These are phyloP conservation scores for Phialophora expanda DNA, from an alignment of 2,329 filamentous ascomycete species.

Conservation along the genomic window DNA sequence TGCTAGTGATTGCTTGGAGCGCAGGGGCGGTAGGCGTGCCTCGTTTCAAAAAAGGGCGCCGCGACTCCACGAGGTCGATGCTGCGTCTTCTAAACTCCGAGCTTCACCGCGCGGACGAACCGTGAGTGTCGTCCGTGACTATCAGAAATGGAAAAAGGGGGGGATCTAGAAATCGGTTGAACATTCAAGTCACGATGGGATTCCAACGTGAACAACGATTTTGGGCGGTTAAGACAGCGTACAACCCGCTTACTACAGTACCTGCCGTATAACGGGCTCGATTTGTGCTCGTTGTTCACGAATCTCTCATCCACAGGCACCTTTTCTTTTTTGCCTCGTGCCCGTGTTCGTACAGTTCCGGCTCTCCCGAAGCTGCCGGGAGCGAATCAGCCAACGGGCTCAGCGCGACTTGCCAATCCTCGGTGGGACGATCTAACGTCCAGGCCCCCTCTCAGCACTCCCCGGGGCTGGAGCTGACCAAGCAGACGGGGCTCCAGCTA, in stretches of 20 bases:
- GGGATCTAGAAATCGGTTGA: neutral
- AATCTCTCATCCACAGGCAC: neutral
- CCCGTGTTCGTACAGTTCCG: neutral
- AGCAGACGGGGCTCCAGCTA: neutral
- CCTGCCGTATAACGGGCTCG: neutral
- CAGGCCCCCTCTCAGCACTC: neutral
- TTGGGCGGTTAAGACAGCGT: neutral
- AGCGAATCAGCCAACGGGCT: constrained; percentile 2
- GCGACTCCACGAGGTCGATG: constrained; percentile 7
- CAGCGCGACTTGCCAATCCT: neutral
- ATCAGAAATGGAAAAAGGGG: neutral
- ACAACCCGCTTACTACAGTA: neutral
- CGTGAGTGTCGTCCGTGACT: neutral
- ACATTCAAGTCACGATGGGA: neutral
- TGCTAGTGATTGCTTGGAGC: neutral
- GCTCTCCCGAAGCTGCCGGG: constrained; percentile 10
- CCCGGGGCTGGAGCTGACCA: constrained; percentile 5
- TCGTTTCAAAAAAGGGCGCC: constrained; percentile 12
- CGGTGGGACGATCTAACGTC: neutral
- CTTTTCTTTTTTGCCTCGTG: neutral
- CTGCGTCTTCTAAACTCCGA: constrained; percentile 13
- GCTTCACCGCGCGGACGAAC: neutral
- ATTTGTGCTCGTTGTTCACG: neutral
- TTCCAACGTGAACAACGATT: neutral
- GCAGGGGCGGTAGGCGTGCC: constrained; percentile 4